These are phyloP conservation scores for Phlebiopsis flavidoalba DNA, from an alignment of 768 basidiomycete genomes.

Conservation along the genomic window DNA sequence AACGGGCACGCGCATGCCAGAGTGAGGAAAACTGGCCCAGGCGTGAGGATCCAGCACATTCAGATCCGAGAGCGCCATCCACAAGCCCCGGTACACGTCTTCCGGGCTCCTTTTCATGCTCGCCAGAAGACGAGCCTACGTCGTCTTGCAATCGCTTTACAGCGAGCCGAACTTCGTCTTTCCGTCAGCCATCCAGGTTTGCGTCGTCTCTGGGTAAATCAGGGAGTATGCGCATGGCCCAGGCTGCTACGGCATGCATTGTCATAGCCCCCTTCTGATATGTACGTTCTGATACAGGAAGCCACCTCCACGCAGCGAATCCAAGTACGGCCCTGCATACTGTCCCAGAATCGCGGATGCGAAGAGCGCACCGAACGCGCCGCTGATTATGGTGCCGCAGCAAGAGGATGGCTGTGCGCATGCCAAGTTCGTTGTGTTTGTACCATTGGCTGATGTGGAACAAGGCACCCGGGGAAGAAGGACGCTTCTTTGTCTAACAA, in stretches of 20 bases:
- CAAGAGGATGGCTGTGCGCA: conserved; percentile 62
- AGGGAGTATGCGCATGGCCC: conserved; percentile 61
- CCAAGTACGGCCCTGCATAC: conserved; percentile 68
- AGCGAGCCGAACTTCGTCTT: conserved; percentile 51
- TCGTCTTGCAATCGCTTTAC: conserved; percentile 61
- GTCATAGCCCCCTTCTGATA: conserved; percentile 60
- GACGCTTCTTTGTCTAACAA: conserved; percentile 48
- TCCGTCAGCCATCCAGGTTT: conserved; percentile 49
- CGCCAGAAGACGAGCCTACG: conserved; percentile 40
- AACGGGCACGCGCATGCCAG: conserved; percentile 65
- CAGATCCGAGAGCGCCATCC: conserved; percentile 68
- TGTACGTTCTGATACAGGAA: conserved; percentile 73
- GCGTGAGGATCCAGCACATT: conserved; percentile 78
- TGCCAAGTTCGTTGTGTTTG: conserved; percentile 63
- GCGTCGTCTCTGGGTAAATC: conserved; percentile 63
- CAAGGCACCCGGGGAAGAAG: conserved; percentile 63
- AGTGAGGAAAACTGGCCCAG: conserved; percentile 51
- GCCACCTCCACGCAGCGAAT: conserved; percentile 64
- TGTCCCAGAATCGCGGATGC: conserved; percentile 70
- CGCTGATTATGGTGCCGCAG: conserved; percentile 72
- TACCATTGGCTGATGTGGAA: conserved; percentile 70
- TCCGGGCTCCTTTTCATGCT: conserved; percentile 27
- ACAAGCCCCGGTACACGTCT: conserved; percentile 1
- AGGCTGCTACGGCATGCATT: conserved; percentile 43
- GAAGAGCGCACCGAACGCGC: conserved; percentile 77